These are phyloP conservation scores for Jaltomata sinuosa DNA, from an alignment of 257 asterid genomes.

Conservation along the genomic window DNA sequence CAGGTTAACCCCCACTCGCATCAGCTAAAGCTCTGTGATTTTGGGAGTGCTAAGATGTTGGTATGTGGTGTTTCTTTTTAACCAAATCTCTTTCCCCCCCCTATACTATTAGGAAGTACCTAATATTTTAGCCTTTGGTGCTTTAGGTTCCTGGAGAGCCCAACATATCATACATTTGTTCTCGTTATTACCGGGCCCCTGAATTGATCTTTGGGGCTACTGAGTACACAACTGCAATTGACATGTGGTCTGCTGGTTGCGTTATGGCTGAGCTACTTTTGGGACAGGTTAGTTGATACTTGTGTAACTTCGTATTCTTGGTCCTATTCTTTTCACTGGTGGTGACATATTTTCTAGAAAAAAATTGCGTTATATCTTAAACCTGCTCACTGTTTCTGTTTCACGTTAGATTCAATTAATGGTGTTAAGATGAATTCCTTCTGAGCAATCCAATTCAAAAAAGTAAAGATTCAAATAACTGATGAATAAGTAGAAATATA, in stretches of 20 bases:
- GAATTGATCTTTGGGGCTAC: constrained; percentile 94
- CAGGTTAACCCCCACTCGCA: constrained; percentile 87
- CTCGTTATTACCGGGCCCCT: constrained; percentile 91
- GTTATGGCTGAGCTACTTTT: constrained; percentile 89
- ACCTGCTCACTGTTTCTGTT: background rate
- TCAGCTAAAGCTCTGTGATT: constrained; percentile 89
- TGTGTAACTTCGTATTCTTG: background rate
- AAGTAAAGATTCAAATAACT: background rate
- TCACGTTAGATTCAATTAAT: background rate
- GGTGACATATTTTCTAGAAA: background rate
- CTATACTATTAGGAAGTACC: background rate
- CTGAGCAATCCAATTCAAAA: background rate
- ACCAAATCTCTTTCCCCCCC: background rate
- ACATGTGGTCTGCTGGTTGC: constrained; percentile 96
- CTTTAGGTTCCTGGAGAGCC: constrained; percentile 87
- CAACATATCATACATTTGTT: constrained; percentile 87
- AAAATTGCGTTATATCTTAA: background rate
- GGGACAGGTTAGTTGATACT: constrained; percentile 49
- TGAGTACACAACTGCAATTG: constrained; percentile 86
- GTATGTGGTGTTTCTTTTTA: constrained; percentile 26
- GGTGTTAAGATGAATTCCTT: background rate
- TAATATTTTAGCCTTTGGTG: background rate
- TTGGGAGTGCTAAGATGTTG: constrained; percentile 96
- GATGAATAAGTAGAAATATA: background rate
- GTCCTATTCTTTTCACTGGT: background rate